Evolutionary conservation across 1,139 yeast species (phyloP).

Genomic region (Blastobotrys aristatus): DNA sequence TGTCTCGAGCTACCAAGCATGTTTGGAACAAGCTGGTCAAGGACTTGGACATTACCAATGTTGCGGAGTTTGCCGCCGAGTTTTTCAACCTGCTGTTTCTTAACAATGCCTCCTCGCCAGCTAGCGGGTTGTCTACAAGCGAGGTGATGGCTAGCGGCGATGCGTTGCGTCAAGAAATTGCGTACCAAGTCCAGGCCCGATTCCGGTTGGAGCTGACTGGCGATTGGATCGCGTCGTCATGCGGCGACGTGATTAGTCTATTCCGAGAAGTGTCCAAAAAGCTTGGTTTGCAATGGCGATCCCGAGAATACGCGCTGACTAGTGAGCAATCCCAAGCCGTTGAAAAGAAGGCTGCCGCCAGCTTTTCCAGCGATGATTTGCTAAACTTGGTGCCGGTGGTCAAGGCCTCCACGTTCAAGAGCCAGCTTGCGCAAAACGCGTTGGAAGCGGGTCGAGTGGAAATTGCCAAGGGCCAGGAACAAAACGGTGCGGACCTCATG

Average conservation of each 20-base stretch:
- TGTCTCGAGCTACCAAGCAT: conserved; percentile 77
- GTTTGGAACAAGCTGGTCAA: conserved; percentile 50
- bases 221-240: conserved; percentile 32
- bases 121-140: background rate
- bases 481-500: conserved; percentile 42
- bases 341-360: background rate
- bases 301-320: conserved; percentile 46
- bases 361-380: conserved; percentile 46
- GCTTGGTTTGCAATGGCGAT: conserved; percentile 83
- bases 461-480: conserved; percentile 31
- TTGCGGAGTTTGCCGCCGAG: conserved; percentile 59
- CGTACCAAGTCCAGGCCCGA: conserved; percentile 44
- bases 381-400: conserved; percentile 65
- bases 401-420: conserved; percentile 63
- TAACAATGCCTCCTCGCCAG: background rate
- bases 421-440: conserved; percentile 70
- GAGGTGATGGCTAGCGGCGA: conserved; percentile 11
- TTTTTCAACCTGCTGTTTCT: conserved; percentile 64
- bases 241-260: conserved; percentile 36
- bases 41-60: conserved; percentile 49
- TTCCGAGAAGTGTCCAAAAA: conserved; percentile 70
- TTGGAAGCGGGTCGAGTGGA: conserved; percentile 48
- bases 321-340: conserved; percentile 11
- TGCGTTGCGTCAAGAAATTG: conserved; percentile 40
- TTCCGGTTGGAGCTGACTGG: conserved; percentile 57